Percentiles rank a stretch among this genome's conserved stretches.
phyloP scores from a whole-genome alignment of 176 grass and related monocot genomes.

The Elymus sibiricus region DNA sequence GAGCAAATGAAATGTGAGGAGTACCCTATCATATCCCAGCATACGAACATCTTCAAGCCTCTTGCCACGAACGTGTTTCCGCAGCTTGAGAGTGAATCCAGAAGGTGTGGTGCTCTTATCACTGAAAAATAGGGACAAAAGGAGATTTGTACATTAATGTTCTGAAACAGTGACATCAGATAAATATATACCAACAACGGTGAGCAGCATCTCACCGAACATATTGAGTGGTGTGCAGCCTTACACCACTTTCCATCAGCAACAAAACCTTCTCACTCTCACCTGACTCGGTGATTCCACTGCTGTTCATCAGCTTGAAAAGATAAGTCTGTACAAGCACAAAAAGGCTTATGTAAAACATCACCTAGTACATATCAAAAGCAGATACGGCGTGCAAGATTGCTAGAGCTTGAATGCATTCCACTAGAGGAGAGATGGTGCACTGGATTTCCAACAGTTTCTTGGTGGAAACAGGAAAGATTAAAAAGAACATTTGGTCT shows the following conservation, averaged over 20 bases:
- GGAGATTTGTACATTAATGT: neutral
- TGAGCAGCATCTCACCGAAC: slow-evolving; percentile 50
- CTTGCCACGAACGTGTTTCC: slow-evolving; percentile 86
- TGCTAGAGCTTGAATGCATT: neutral
- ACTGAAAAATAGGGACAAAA: slow-evolving; percentile 27
- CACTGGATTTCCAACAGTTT: neutral
- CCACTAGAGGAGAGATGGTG: neutral
- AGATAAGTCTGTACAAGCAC: slow-evolving; percentile 67
- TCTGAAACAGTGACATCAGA: neutral
- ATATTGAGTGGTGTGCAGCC: slow-evolving; percentile 95
- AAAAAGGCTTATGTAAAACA: neutral
- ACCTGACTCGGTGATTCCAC: slow-evolving; percentile 83
- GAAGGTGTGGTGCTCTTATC: slow-evolving; percentile 95
- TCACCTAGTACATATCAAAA: neutral
- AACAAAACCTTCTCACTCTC: slow-evolving; percentile 95
- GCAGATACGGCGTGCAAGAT: neutral
- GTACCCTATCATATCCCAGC: slow-evolving; percentile 97
- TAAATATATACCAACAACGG: neutral
- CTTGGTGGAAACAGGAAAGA: neutral
- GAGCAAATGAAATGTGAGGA: neutral
- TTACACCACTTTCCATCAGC: slow-evolving; percentile 89
- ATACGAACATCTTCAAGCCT: slow-evolving; percentile 93
- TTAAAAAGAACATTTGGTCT: neutral
- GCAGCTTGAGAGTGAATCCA: slow-evolving; percentile 92
- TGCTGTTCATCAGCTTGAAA: slow-evolving; percentile 98